Base-by-base conservation (phyloP, 1,284 basidiomycete genomes). In the Trametes pubescens region DNA sequence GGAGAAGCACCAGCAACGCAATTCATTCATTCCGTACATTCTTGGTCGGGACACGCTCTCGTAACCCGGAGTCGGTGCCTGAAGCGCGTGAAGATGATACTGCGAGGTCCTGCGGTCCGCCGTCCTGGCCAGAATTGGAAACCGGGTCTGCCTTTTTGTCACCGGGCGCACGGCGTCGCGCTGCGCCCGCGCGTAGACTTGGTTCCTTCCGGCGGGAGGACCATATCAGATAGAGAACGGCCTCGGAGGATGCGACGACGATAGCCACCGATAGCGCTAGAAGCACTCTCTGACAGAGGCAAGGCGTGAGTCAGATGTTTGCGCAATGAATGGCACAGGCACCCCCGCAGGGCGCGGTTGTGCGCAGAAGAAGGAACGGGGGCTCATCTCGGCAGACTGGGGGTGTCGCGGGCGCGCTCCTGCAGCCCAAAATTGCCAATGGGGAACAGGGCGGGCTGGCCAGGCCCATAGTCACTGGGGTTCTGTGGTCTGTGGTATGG, bases 211-310 rank as follows among this genome's bases (percentile, higher is more conserved):
- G 78, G 51, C 83, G 79, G 34, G 85, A 83, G 62, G 86, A 81
- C 89, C 89, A 93, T 35, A 93, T 89, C 62, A 91, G 78, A 75
- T 87, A 93, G 8, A 93, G 79, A 0, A 85, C 78, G 29, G 81
- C 84, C 73, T 93, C 91, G 16, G 91, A 81, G 5, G 85, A 73
- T 3, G 90, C 91, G 29, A 93, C 87, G 16, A 87, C 72, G 9
- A 85, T 78, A 2, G 89, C 87, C 14, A 83, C 84, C 54, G 82
- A 78, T 35, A 92, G 75, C 5, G 88, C 82, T 60, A 89, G 79
- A 18, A 92, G 78, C 3, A 86, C 84, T 75, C 84, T 85, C 91
- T 93, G 66, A 46, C 57, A 21, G 46, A 18, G 59, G 32, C 48
- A 49, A 64, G 29, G 51, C 26, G 40, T 9, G 29, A 44, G 38